These are phyloP conservation scores for Cymbopogon citratus DNA, from an alignment of 176 grass and related monocot genomes.

Conservation along the genomic window DNA sequence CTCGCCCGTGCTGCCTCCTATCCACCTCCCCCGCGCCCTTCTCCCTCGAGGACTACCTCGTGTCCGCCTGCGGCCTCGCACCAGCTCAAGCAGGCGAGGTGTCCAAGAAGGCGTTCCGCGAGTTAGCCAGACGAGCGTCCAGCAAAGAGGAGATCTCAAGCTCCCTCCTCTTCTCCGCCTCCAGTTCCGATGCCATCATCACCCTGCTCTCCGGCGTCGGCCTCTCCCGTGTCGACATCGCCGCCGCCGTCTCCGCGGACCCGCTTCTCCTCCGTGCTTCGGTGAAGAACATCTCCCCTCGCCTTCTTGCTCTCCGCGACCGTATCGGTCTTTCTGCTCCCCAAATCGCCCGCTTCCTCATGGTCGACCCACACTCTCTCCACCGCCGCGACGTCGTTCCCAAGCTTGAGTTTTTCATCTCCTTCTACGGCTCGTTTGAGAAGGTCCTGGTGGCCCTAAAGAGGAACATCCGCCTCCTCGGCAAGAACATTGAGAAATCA, in stretches of 20 bases:
- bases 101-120: background rate
- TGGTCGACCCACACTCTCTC: background rate
- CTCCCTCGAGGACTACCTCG: background rate
- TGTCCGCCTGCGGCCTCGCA: background rate
- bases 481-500: background rate
- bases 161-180: no score
- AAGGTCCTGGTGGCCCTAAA: background rate
- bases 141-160: no score
- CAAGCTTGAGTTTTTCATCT: background rate
- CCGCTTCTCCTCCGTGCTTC: no score
- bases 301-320: background rate
- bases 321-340: background rate
- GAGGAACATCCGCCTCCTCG: background rate
- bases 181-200: no score
- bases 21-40: background rate
- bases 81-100: background rate
- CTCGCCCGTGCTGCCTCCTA: no score
- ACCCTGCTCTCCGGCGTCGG: no score
- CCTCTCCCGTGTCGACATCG: no score
- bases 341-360: background rate
- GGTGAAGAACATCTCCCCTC: background rate
- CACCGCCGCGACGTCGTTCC: background rate
- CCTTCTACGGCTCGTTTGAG: constrained; percentile 1
- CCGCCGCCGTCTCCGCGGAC: no score
- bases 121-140: no score